Conservation (phyloP, 2,329 filamentous ascomycete species). For the Dendryphion nanum region DNA sequence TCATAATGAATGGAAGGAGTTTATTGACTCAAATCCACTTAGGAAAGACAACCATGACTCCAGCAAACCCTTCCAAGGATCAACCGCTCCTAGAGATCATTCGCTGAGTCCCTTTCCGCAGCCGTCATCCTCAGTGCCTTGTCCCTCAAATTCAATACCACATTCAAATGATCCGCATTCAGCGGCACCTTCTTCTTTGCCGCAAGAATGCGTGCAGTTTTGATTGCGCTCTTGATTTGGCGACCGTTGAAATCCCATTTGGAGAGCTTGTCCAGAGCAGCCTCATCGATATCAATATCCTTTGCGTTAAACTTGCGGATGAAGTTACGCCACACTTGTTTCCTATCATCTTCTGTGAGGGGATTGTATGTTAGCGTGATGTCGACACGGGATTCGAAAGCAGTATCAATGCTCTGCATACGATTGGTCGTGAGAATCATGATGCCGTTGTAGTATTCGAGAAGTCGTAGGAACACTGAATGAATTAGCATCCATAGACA, state of each 20-base stretch:
- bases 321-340: constrained; percentile 38
- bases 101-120: too few species aligned
- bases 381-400: constrained; percentile 8
- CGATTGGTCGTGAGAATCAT: constrained; percentile 17
- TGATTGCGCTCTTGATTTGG: background rate
- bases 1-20: too few species aligned
- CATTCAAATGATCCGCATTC: constrained; percentile 7
- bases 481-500: background rate
- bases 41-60: too few species aligned
- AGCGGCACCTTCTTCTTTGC: constrained; percentile 9
- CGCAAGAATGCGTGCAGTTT: constrained; percentile 9
- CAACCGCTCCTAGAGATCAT: too few species aligned
- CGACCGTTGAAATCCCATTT: constrained; percentile 12
- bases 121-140: constrained; percentile 9
- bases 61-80: background rate
- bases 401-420: constrained; percentile 4
- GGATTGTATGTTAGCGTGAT: constrained; percentile 48
- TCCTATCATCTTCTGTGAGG: constrained; percentile 42
- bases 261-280: constrained; percentile 13
- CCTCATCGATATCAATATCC: constrained; percentile 21
- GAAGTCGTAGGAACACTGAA: constrained; percentile 15
- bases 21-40: too few species aligned
- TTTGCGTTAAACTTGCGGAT: constrained; percentile 4
- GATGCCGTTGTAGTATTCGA: constrained; percentile 10
- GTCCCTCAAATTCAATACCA: constrained; percentile 8